A percentile compares a stretch with the other conserved stretches of the same genome.
Evolutionary conservation across 805 yeast species (phyloP).

Genomic region (Kluyveromyces lactis): DNA sequence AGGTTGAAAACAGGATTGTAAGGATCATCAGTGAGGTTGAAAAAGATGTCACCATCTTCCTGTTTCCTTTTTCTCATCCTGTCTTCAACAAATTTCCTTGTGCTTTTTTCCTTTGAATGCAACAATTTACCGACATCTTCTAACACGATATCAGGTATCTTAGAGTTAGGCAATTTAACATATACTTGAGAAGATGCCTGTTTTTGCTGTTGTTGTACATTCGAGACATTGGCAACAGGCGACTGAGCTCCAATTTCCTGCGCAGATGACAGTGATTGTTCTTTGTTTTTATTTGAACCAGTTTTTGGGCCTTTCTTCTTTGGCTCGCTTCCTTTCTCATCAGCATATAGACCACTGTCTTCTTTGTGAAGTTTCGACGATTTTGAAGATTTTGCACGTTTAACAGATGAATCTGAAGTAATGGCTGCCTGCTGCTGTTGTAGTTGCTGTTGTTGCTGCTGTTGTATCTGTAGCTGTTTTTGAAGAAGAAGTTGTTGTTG

Average conservation of each 20-base stretch:
- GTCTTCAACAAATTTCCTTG: slow-evolving; percentile 78
- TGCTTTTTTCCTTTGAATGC: slow-evolving; percentile 66
- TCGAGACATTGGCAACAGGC: slow-evolving; percentile 1
- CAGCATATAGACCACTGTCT: slow-evolving; percentile 3
- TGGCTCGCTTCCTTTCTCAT: slow-evolving; percentile 2
- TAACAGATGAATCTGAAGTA: slow-evolving; percentile 16
- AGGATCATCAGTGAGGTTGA: slow-evolving; percentile 82
- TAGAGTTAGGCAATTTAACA: slow-evolving; percentile 80
- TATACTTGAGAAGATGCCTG: slow-evolving; percentile 51
- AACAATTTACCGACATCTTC: slow-evolving; percentile 72
- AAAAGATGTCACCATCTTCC: slow-evolving; percentile 63
- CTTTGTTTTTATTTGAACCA: slow-evolving; percentile 4
- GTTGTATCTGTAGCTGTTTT: slow-evolving; percentile 15
- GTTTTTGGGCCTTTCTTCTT: slow-evolving; percentile 3
- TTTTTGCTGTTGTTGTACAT: slow-evolving; percentile 13
- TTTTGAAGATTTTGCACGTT: slow-evolving; percentile 12
- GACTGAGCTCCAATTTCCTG: slow-evolving; percentile 4
- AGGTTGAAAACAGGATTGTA: slow-evolving; percentile 73
- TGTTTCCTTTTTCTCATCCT: slow-evolving; percentile 64
- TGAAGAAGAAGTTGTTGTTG: slow-evolving; percentile 17
- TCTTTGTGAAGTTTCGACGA: slow-evolving; percentile 10
- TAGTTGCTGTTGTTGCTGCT: neutral
- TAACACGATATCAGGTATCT: slow-evolving; percentile 87
- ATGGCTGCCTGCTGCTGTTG: too few relatives aligned
- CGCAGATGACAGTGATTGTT: neutral